Evolutionary conservation across 1,139 yeast species (phyloP), one percentile per base, ranked within the genome.

Genomic region (Zygosaccharomyces pseudobailii): DNA sequence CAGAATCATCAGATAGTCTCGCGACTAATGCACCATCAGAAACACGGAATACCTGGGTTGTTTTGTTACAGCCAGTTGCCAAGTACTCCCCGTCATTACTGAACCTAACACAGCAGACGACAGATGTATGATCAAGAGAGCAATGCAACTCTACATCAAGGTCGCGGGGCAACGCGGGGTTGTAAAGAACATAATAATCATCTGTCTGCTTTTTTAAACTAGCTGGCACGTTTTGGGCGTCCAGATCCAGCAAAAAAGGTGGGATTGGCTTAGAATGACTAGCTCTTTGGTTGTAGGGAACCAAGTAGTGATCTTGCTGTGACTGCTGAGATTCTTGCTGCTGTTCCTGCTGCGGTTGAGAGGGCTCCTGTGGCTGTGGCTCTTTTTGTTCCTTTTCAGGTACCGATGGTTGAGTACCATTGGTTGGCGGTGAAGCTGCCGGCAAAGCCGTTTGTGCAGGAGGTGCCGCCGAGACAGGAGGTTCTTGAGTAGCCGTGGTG

Each of bases 41-140:
- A 40, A 90, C 97, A 58, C 86, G 87, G 70, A 84, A 92, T 52
- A 92, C 96, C 68, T 89, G 97, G 7, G 97, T 95, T 38, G 95
- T 82, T 65, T 92, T 88, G 72, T 92, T 92, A 72, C 97, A 90
- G 39, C 98, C 98, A 22, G 98, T 92, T 22, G 98, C 98, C 59
- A 92, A 78, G 65, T 79, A 87, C 69, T 87, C 87, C 54, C 97
- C 97, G 67, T 89, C 96, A 57, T 83, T 83, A 54, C 92, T 84
- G 72, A 92, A 92, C 54, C 95, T 77, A 48, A 92, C 97, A 70
- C 98, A 92, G 72, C 98, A 92, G 47, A 90, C 97, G 39, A 90
- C 97, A 2, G 95, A 86, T 20, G 89, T 79, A 71, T 92, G 97
- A 64, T 87, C 95, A 59, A 90, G 77, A 9, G 96, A 85, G 65